phyloP scores from a whole-genome alignment of 169 alveolate species.

The Plasmodium chabaudi region DNA sequence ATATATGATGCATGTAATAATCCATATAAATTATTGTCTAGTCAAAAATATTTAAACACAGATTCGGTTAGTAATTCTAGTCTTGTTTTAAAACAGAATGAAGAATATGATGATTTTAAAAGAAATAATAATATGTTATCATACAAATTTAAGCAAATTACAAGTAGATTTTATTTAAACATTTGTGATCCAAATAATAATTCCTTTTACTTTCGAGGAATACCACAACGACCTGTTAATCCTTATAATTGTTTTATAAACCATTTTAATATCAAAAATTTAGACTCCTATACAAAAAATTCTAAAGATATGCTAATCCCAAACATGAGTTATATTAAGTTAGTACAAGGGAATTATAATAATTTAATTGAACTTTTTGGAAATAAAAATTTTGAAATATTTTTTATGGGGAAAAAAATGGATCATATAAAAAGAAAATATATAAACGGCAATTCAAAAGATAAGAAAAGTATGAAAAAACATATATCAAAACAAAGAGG shows the following conservation, averaged over 20 bases:
- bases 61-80: too few species aligned
- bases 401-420: too few species aligned
- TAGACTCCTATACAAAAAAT: too few species aligned
- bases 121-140: not conserved
- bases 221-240: not conserved
- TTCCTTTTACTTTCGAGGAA: not conserved
- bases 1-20: constrained; percentile 43
- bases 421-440: not conserved
- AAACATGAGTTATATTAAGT: too few species aligned
- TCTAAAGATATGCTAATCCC: too few species aligned
- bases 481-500: constrained; percentile 3
- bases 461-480: not conserved
- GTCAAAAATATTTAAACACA: too few species aligned
- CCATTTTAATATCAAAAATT: too few species aligned
- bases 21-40: not conserved
- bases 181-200: not conserved
- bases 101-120: not conserved
- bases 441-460: not conserved
- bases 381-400: too few species aligned
- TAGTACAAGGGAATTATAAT: too few species aligned
- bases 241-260: not conserved
- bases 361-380: too few species aligned
- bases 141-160: not conserved
- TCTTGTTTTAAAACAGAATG: not conserved
- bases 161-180: not conserved